These are phyloP conservation scores for Erodium maritimum DNA, from an alignment of 345 rosid species.

Conservation along the genomic window DNA sequence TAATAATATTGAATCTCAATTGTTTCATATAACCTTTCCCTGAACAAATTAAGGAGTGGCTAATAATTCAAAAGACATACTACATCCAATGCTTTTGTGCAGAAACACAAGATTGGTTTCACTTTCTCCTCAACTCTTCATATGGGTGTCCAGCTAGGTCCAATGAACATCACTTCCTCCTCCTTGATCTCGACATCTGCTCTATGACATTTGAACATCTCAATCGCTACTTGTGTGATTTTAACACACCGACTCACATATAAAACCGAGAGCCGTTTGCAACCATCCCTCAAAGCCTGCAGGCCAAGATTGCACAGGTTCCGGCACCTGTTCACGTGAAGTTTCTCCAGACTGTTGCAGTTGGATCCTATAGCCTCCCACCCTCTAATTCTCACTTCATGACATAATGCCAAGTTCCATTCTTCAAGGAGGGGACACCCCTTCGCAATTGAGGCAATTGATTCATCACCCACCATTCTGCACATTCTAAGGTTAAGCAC, in stretches of 20 bases:
- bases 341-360: slow-evolving; percentile 49
- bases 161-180: slow-evolving; percentile 40
- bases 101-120: no score
- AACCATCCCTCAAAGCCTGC: slow-evolving; percentile 49
- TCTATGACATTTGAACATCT: slow-evolving; percentile 42
- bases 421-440: slow-evolving; percentile 64
- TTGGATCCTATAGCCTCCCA: slow-evolving; percentile 46
- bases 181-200: slow-evolving; percentile 26
- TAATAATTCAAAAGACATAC: no score
- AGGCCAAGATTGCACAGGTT: slow-evolving; percentile 50
- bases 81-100: no score
- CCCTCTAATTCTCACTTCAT: slow-evolving; percentile 40
- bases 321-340: slow-evolving; percentile 59
- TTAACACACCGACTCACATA: slow-evolving; percentile 24
- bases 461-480: slow-evolving; percentile 47
- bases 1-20: no score
- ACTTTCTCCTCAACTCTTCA: no score
- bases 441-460: slow-evolving; percentile 49
- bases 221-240: slow-evolving; percentile 25
- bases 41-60: no score
- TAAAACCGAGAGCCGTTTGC: slow-evolving; percentile 41
- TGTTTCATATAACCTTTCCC: no score
- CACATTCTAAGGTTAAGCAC: slow-evolving; percentile 53
- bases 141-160: slow-evolving; percentile 44
- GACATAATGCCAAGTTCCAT: slow-evolving; percentile 63